These are phyloP conservation scores for Spizellomyces sp. DNA, from an alignment of 192 early-diverging fungal species.

Conservation along the genomic window DNA sequence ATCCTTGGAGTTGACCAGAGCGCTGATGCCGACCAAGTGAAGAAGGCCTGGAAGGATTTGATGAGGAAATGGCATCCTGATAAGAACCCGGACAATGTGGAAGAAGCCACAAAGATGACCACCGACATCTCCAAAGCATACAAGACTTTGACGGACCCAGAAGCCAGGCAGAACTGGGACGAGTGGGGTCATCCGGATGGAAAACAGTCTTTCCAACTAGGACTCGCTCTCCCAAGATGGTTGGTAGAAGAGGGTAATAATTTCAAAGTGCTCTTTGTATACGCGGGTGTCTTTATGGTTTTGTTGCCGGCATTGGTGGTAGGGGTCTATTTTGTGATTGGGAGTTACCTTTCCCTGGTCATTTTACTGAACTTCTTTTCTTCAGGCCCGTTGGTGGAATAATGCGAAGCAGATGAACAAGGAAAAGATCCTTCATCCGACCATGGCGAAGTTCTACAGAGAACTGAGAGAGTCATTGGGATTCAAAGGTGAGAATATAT, in stretches of 20 bases:
- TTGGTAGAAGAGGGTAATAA: constrained; percentile 84
- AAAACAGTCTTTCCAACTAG: constrained; percentile 87
- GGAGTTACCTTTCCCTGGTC: not conserved
- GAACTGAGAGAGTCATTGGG: constrained; percentile 78
- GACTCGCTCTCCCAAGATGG: constrained; percentile 91
- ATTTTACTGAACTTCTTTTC: not conserved
- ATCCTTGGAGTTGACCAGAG: constrained; percentile 77
- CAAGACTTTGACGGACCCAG: constrained; percentile 93
- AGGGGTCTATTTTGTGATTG: constrained; percentile 30
- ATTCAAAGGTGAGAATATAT: constrained; percentile 25
- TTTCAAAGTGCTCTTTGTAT: constrained; percentile 77
- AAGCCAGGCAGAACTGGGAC: constrained; percentile 86
- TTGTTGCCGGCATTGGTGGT: constrained; percentile 80
- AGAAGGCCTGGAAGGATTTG: constrained; percentile 70
- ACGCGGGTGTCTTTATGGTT: constrained; percentile 87
- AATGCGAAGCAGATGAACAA: constrained; percentile 85
- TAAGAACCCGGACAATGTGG: constrained; percentile 76
- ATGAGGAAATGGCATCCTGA: constrained; percentile 63
- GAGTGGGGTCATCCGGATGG: constrained; percentile 98
- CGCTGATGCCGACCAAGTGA: constrained; percentile 59
- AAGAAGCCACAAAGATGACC: constrained; percentile 73
- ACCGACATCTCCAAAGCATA: constrained; percentile 91
- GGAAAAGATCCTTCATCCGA: constrained; percentile 82
- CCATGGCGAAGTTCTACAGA: constrained; percentile 92
- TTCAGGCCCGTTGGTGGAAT: constrained; percentile 91